These are phyloP conservation scores for Cyclotella distinguenda DNA, from an alignment of 108 stramenopile species.

Conservation along the genomic window DNA sequence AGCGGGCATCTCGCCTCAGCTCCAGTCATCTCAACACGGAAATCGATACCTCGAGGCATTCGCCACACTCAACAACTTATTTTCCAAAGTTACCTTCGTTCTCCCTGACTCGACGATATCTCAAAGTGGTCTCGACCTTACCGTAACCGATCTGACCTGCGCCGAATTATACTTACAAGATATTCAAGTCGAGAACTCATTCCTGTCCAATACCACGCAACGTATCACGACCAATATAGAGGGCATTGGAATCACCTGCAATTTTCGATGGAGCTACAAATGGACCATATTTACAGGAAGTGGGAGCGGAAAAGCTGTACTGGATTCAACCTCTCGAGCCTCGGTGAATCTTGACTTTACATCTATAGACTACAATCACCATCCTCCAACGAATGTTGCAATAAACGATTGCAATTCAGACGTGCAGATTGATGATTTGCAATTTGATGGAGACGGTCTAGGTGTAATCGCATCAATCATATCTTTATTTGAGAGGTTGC, in stretches of 20 bases:
- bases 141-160: slow-evolving; percentile 39
- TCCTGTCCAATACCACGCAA: slow-evolving; percentile 9
- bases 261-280: slow-evolving; percentile 39
- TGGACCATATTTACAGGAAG: slow-evolving; percentile 44
- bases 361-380: slow-evolving; percentile 34
- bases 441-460: slow-evolving; percentile 55
- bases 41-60: slow-evolving; percentile 28
- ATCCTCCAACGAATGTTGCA: slow-evolving; percentile 44
- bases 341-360: slow-evolving; percentile 38
- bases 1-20: slow-evolving; percentile 10
- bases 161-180: slow-evolving; percentile 13
- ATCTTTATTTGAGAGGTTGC: slow-evolving; percentile 49
- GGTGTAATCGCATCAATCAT: slow-evolving; percentile 52
- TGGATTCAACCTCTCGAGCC: slow-evolving; percentile 31
- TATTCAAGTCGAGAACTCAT: slow-evolving; percentile 20
- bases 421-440: slow-evolving; percentile 52
- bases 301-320: slow-evolving; percentile 10
- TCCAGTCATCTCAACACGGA: background rate
- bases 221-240: slow-evolving; percentile 7
- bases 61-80: slow-evolving; percentile 32
- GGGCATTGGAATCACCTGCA: slow-evolving; percentile 33
- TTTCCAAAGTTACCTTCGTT: slow-evolving; percentile 27
- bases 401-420: slow-evolving; percentile 44
- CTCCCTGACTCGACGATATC: slow-evolving; percentile 42
- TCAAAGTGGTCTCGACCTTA: slow-evolving; percentile 25